Evolutionary conservation across 768 basidiomycete genomes (phyloP), one percentile per base, ranked within the genome.

Genomic region (Kwoniella europaea): DNA sequence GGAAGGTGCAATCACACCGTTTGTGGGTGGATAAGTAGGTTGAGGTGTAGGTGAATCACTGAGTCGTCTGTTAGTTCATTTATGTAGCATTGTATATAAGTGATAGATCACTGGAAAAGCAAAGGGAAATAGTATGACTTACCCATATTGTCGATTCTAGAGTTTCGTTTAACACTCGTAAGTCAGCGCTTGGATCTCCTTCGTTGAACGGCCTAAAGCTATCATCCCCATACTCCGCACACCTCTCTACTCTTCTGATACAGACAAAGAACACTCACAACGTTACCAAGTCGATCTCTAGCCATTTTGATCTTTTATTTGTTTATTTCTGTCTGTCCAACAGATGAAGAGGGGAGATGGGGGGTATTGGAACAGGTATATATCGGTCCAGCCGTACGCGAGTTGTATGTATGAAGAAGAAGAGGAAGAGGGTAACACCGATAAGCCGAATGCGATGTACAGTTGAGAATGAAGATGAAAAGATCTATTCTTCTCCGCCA

Each of bases 201-300:
- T 18, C 46, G 46, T 50, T 50, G 46, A 18, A 50, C 46, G 6
- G 46, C 18, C 46, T 50, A 15, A 4, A 15, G 46, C 46, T 50
- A 15, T 50, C 13, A 15, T 50, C 35, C 35, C 35, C 46, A 15
- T 50, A 50, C 46, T 50, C 46, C 46, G 46, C 46, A 15, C 46
- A 50, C 46, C 46, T 13, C 15, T 61, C 27, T 0, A 3, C 15
- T 60, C 16, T 41, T 16, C n/a, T 15, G 10, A 27, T 56, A 22
- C 13, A 35, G 29, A 43, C 35, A 68, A 43, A 53, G 18, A 53
- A 16, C 22, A 78, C 78, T 75, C 66, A 84, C 83, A 55, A 79
- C 79, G 61, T 77, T 81, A 58, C 82, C 93, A 74, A 95, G 88
- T 87, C 93, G 89, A 86, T 95, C 93, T 88, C 93, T 89, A 74